Evolutionary conservation across 2,329 filamentous ascomycete species (phyloP).

Genomic region (Fusarium verticillioides): DNA sequence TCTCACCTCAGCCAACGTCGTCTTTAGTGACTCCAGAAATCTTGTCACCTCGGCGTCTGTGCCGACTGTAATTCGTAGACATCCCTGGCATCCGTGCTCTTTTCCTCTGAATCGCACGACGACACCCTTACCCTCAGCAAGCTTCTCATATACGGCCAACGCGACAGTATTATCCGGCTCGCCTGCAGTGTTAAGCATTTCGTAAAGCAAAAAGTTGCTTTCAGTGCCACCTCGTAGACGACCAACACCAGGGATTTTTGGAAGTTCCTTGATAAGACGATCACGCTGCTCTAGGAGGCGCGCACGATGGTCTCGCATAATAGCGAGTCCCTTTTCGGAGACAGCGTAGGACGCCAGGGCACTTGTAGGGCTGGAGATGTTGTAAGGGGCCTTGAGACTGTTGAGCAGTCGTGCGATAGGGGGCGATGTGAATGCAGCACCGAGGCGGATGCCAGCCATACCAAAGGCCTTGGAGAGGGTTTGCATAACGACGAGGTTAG

Average conservation of each 20-base stretch:
- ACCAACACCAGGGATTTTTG: slow-evolving; percentile 81
- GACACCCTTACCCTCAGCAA: slow-evolving; percentile 88
- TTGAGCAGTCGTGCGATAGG: slow-evolving; percentile 85
- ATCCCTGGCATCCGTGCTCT: slow-evolving; percentile 89
- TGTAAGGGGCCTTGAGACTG: slow-evolving; percentile 95
- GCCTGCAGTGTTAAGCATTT: slow-evolving; percentile 80
- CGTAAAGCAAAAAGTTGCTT: slow-evolving; percentile 91
- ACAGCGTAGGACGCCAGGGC: slow-evolving; percentile 82
- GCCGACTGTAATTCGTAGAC: slow-evolving; percentile 90
- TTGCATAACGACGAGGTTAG: slow-evolving; percentile 97
- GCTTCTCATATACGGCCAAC: slow-evolving; percentile 80
- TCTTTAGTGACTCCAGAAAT: slow-evolving; percentile 76
- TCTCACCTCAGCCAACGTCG: slow-evolving; percentile 59
- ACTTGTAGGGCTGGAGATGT: slow-evolving; percentile 89
- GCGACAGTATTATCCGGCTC: slow-evolving; percentile 83
- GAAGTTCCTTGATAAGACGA: slow-evolving; percentile 78
- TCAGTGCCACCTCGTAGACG: slow-evolving; percentile 81
- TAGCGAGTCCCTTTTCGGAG: slow-evolving; percentile 70
- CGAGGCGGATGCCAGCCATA: slow-evolving; percentile 90
- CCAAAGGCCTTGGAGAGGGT: slow-evolving; percentile 98
- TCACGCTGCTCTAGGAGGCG: slow-evolving; percentile 80
- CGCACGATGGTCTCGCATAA: slow-evolving; percentile 78
- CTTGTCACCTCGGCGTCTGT: slow-evolving; percentile 86
- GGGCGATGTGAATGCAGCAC: slow-evolving; percentile 81
- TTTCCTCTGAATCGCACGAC: slow-evolving; percentile 95